phyloP scores from a whole-genome alignment of 495 filamentous ascomycete species.

The Pyrenula aspistea region DNA sequence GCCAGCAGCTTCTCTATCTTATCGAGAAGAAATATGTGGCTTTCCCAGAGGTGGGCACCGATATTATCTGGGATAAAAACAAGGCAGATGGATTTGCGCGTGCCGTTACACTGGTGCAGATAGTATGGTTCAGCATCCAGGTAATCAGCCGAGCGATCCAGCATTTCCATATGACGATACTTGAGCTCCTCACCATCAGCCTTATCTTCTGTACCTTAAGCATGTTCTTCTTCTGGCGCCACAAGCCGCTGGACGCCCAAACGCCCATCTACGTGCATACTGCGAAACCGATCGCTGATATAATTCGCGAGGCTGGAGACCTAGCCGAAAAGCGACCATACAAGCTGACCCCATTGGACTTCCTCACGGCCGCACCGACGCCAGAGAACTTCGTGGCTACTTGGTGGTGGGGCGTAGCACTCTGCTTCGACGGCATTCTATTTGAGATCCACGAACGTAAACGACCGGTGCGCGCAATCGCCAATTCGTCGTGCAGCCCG shows the following conservation, averaged over 20 bases:
- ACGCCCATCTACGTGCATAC: constrained; percentile 4
- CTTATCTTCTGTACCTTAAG: constrained; percentile 12
- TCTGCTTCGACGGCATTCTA: not conserved
- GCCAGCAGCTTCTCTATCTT: constrained; percentile 13
- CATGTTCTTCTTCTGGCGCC: constrained; percentile 13
- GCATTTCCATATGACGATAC: constrained; percentile 10
- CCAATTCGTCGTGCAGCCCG: too few relatives aligned
- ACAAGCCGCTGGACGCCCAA: constrained; percentile 16
- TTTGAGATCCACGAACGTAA: not conserved
- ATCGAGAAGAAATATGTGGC: constrained; percentile 9
- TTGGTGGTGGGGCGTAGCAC: not conserved
- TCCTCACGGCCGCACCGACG: constrained; percentile 3
- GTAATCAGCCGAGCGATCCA: constrained; percentile 8
- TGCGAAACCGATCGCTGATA: constrained; percentile 7
- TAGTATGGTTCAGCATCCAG: constrained; percentile 14
- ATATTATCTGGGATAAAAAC: constrained; percentile 15
- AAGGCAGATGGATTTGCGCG: constrained; percentile 15
- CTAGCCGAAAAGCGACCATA: constrained; percentile 9
- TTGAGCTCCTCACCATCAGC: constrained; percentile 15
- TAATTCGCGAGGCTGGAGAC: constrained; percentile 10
- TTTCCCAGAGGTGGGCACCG: constrained; percentile 4
- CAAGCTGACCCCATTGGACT: constrained; percentile 15
- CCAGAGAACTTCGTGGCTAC: not conserved
- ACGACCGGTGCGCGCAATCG: too few relatives aligned
- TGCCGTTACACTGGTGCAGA: constrained; percentile 13